phyloP scores from a whole-genome alignment of 345 rosid genomes.

The Eucalyptus camaldulensis region DNA sequence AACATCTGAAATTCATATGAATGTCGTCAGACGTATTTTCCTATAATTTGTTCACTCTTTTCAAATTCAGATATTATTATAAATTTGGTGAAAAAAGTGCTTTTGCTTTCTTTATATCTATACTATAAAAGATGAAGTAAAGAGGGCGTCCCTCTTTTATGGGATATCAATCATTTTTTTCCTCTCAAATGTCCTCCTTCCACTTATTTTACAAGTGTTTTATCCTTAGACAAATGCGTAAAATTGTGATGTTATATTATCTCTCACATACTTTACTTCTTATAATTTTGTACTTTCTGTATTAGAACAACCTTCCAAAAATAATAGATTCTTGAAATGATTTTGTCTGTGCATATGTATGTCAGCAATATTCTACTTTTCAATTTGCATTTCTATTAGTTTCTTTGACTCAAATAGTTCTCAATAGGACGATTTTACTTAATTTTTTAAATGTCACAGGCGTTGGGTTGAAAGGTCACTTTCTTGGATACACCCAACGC shows the following conservation, averaged over 20 bases:
- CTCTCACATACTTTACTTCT: neutral
- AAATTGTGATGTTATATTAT: neutral
- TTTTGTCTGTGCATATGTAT: neutral
- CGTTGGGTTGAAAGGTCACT: neutral
- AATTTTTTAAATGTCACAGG: neutral
- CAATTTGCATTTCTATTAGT: neutral
- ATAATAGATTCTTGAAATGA: neutral
- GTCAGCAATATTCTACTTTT: neutral
- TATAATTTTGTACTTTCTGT: neutral
- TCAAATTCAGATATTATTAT: neutral
- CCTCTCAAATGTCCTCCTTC: neutral
- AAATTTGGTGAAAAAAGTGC: neutral
- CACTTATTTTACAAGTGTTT: neutral
- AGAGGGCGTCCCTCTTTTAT: neutral
- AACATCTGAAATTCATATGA: neutral
- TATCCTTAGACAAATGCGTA: neutral
- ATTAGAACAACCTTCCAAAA: neutral
- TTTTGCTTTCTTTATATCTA: neutral
- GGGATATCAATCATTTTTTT: neutral
- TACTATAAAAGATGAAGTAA: neutral
- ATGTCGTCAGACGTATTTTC: neutral
- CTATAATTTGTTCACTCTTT: neutral
- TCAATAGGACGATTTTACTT: neutral
- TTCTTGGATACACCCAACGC: neutral
- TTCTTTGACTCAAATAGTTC: neutral